phyloP scores from a whole-genome alignment of 139 green algal genomes.

The Coelastrella sp. region DNA sequence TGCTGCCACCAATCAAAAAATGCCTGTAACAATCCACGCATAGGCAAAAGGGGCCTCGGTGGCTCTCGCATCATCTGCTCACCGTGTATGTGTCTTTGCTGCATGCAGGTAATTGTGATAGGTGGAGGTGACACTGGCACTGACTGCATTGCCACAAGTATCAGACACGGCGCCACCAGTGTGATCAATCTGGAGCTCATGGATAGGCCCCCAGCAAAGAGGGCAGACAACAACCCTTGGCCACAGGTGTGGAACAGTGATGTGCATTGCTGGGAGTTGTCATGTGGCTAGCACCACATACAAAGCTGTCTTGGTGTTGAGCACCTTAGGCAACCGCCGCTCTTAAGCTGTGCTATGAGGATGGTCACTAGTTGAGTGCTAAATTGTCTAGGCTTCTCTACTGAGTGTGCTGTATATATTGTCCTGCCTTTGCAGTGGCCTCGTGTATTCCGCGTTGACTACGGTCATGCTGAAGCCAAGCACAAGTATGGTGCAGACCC shows the following conservation, averaged over 20 bases:
- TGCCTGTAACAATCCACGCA: too few species aligned
- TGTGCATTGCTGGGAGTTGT: too few species aligned
- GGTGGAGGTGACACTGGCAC: slow-evolving; percentile 97
- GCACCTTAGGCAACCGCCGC: too few species aligned
- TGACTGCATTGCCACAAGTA: slow-evolving; percentile 96
- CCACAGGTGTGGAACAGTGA: slow-evolving; percentile 75
- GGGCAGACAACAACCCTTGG: slow-evolving; percentile 91
- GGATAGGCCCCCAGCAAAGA: slow-evolving; percentile 79
- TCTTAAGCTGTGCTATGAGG: too few species aligned
- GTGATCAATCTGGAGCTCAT: slow-evolving; percentile 96
- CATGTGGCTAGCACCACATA: too few species aligned
- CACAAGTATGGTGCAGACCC: slow-evolving; percentile 86
- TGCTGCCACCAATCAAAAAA: too few species aligned
- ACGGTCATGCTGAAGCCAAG: slow-evolving; percentile 93
- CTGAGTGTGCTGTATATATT: background rate
- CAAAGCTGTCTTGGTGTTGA: too few species aligned
- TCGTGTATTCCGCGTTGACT: slow-evolving; percentile 91
- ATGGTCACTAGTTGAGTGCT: too few species aligned
- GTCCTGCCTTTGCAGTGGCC: slow-evolving; percentile 78
- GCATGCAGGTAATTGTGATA: slow-evolving; percentile 92
- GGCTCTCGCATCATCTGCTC: too few species aligned
- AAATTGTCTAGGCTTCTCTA: too few species aligned
- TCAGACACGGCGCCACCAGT: slow-evolving; percentile 83
- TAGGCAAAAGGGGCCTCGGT: too few species aligned
- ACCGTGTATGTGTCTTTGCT: too few species aligned